Conservation (phyloP, 352 stramenopile species). For the Pythium monospermum region DNA sequence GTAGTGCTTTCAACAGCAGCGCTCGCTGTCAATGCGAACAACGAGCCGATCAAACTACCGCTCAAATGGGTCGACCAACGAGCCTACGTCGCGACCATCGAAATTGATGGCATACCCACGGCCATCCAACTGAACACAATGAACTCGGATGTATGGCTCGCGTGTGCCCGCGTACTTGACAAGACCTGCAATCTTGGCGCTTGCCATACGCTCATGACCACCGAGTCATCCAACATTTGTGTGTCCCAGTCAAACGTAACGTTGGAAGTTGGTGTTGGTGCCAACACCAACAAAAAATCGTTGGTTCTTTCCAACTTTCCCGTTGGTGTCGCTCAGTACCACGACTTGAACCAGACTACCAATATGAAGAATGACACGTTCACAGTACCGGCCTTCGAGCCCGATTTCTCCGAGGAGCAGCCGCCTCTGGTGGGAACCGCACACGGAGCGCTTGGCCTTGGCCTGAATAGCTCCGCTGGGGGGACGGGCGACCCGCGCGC, state of each 20-base stretch:
- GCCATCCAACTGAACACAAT: not conserved
- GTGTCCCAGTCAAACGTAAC: too few species aligned
- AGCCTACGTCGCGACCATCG: not conserved
- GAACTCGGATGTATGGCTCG: not conserved
- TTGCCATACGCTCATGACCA: not conserved
- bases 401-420: not conserved
- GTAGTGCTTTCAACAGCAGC: too few species aligned
- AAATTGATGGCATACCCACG: not conserved
- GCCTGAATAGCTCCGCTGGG: not conserved
- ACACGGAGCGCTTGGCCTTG: not conserved
- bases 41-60: not conserved
- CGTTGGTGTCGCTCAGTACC: not conserved
- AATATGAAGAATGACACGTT: not conserved
- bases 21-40: too few species aligned
- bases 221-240: too few species aligned
- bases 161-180: not conserved
- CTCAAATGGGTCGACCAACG: not conserved
- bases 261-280: too few species aligned
- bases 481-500: not conserved
- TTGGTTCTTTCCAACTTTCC: too few species aligned
- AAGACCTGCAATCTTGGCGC: not conserved
- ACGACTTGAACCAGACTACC: not conserved
- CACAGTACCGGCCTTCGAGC: not conserved
- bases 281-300: too few species aligned
- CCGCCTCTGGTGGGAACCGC: not conserved